Conservation (phyloP, 331 rosid genomes). For the Telfairia occidentalis region DNA sequence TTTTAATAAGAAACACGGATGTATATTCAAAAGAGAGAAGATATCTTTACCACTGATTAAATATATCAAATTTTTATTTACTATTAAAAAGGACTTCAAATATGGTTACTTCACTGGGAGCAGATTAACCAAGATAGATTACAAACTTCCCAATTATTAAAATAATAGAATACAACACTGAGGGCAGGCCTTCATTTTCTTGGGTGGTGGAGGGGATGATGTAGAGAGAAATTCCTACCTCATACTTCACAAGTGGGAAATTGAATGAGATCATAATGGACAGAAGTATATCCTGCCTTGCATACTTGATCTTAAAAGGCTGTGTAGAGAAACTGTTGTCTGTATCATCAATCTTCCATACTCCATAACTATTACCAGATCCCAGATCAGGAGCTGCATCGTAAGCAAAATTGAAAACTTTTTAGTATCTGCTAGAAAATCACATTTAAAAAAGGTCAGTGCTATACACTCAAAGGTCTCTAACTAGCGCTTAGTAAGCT, state of each 20-base stretch:
- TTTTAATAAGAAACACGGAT: too few relatives aligned
- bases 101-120: not conserved
- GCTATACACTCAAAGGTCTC: not conserved
- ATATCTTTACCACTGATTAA: not conserved
- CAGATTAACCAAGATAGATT: not conserved
- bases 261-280: slow-evolving; percentile 72
- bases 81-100: not conserved
- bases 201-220: slow-evolving; percentile 3
- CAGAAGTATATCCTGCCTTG: slow-evolving; percentile 73
- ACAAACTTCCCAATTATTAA: not conserved
- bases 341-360: slow-evolving; percentile 78
- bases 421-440: not conserved
- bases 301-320: slow-evolving; percentile 82
- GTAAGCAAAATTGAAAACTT: slow-evolving; percentile 14
- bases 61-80: not conserved
- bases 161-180: not conserved
- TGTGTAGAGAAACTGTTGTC: slow-evolving; percentile 91
- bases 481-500: not conserved
- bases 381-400: slow-evolving; percentile 68
- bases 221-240: slow-evolving; percentile 37
- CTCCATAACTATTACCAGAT: slow-evolving; percentile 55
- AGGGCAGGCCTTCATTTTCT: not conserved
- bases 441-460: not conserved
- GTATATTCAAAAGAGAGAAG: too few relatives aligned
- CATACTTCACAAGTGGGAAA: slow-evolving; percentile 35